Evolutionary conservation across 2,329 filamentous ascomycete species (phyloP), one percentile per base, ranked within the genome.

Genomic region (Mollisia scopiformis): DNA sequence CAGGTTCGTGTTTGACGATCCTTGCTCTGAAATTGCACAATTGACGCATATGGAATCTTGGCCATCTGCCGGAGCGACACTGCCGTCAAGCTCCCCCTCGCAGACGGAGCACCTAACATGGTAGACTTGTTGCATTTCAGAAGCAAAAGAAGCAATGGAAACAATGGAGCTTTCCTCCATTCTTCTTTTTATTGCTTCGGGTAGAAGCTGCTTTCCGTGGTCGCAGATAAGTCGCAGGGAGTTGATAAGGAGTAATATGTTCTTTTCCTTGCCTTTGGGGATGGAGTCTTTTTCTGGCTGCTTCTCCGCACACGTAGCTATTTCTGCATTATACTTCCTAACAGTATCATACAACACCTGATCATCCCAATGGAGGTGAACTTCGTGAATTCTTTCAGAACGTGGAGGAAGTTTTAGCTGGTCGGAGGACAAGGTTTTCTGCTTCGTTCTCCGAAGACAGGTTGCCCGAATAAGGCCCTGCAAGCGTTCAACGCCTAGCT

Each of bases 401-500:
- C 43, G 28, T 27, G 16, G 28, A 13, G 43, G 31, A 57, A 51
- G 41, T 8, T 50, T 50, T 7, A 57, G 28, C 16, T 31, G 19
- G 6, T 35, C 31, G n/a, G 19, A 30, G 25, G n/a, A 10, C 39
- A 14, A n/a, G 11, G 21, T 27, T 25, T 74, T 46, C 6, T 46
- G 10, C 11, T 27, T 75, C 7, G 66, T 74, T 52, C 73, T 60
- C 27, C 74, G 68, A 27, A 75, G 63, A 55, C 71, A 74, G 0
- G 69, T 74, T 27, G 72, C 71, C 23, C 58, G 27, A 8, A 75
- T 67, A n/a, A 75, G 59, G 4, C 57, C 49, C 30, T 60, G 55
- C 5, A 75, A 65, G 4, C 16, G 69, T 13, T 62, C 25, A 14
- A 73, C 33, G n/a, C 61, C 57, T 21, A 60, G 25, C 8, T 19